These are phyloP conservation scores for Yarrowia sp. DNA, from an alignment of 805 yeast species.

Conservation along the genomic window DNA sequence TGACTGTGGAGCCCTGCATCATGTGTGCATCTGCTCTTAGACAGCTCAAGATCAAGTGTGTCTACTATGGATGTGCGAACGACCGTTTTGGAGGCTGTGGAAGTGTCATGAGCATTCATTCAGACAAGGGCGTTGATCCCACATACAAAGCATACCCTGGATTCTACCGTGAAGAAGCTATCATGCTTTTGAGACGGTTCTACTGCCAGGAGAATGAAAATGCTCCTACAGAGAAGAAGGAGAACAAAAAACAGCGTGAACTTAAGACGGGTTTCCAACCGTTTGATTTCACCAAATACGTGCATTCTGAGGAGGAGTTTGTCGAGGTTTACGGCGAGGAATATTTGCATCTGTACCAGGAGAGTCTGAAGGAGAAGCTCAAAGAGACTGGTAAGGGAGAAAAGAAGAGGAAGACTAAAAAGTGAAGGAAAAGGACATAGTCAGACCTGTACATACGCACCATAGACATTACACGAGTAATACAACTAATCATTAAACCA, in stretches of 20 bases:
- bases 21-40: slow-evolving; percentile 95
- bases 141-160: slow-evolving; percentile 77
- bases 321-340: slow-evolving; percentile 57
- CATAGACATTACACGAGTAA: neutral
- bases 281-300: slow-evolving; percentile 61
- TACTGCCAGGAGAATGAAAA: slow-evolving; percentile 83
- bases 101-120: slow-evolving; percentile 70
- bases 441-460: too few relatives aligned
- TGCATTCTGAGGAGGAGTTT: slow-evolving; percentile 59
- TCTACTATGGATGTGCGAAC: slow-evolving; percentile 91
- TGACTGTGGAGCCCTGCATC: slow-evolving; percentile 96
- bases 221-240: slow-evolving; percentile 78
- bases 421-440: neutral
- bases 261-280: slow-evolving; percentile 62
- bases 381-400: slow-evolving; percentile 33
- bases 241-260: slow-evolving; percentile 59
- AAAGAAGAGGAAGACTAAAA: slow-evolving; percentile 31
- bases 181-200: slow-evolving; percentile 78
- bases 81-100: slow-evolving; percentile 98
- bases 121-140: slow-evolving; percentile 52
- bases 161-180: slow-evolving; percentile 78
- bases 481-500: neutral
- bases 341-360: slow-evolving; percentile 44
- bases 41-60: slow-evolving; percentile 75
- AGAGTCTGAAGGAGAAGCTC: slow-evolving; percentile 28